Percentiles rank a stretch among this genome's conserved stretches.
phyloP scores from a whole-genome alignment of 805 yeast genomes.

The Monosporozyma unispora region DNA sequence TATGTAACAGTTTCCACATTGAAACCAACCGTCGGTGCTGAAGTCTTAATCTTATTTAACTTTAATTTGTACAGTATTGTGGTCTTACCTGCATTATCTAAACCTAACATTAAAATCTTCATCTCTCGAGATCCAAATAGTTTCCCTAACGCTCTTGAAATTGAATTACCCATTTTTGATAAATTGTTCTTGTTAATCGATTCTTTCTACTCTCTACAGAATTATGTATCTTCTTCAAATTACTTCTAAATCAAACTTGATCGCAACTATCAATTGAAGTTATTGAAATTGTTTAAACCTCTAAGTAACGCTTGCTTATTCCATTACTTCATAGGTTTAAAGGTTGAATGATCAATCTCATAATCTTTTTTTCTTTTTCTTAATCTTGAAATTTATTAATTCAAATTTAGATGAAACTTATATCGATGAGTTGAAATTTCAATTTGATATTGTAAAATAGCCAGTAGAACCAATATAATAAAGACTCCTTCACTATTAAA shows the following conservation, averaged over 20 bases:
- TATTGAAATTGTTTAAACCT: too few relatives aligned
- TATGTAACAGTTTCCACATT: conserved; percentile 82
- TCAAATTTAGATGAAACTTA: neutral
- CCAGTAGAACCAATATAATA: too few relatives aligned
- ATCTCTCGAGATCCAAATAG: conserved; percentile 47
- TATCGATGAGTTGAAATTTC: neutral
- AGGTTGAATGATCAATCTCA: neutral
- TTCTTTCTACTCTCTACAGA: too few relatives aligned
- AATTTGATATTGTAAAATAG: too few relatives aligned
- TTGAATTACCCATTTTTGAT: conserved; percentile 26
- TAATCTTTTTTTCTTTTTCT: neutral
- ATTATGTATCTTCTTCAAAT: neutral
- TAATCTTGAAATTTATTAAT: neutral
- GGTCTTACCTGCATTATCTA: conserved; percentile 91
- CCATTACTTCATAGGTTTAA: neutral
- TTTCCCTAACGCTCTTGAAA: conserved; percentile 33
- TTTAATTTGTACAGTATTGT: conserved; percentile 78
- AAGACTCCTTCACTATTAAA: too few relatives aligned
- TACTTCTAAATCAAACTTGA: too few relatives aligned
- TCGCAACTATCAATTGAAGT: too few relatives aligned
- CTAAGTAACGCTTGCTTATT: too few relatives aligned
- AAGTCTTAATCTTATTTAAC: conserved; percentile 62
- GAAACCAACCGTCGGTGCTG: conserved; percentile 92
- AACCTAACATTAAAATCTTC: conserved; percentile 80
- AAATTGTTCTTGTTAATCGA: neutral